A percentile compares a stretch with the other conserved stretches of the same genome.
Evolutionary conservation across 75 land plant genomes (phyloP).

Genomic region (Picea glauca): DNA sequence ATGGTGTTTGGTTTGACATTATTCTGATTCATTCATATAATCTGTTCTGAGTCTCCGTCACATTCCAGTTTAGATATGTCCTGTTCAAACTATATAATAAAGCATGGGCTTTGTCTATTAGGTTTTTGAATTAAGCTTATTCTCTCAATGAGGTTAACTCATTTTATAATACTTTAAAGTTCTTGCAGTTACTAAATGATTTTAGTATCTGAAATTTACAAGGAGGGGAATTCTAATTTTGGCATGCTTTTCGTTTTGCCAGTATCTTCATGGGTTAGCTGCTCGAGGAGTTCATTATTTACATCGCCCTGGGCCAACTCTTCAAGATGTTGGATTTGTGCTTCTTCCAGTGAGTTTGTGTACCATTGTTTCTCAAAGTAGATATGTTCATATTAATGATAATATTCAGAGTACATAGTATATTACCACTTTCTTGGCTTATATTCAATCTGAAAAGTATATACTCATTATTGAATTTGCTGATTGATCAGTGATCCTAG

Average conservation of each 20-base stretch:
- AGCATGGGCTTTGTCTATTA: not conserved
- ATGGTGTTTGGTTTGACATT: too few relatives aligned
- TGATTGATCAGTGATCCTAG: not conserved
- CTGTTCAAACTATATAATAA: not conserved
- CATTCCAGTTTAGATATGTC: too few relatives aligned
- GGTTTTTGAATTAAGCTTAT: not conserved
- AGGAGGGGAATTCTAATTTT: not conserved
- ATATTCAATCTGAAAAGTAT: not conserved
- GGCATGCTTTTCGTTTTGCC: slow-evolving; percentile 6
- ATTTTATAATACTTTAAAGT: not conserved
- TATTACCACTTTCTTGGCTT: not conserved
- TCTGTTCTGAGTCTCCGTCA: too few relatives aligned
- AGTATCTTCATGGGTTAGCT: slow-evolving; percentile 96
- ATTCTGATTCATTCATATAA: too few relatives aligned
- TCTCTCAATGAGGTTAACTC: not conserved
- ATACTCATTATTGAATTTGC: not conserved
- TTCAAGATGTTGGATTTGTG: slow-evolving; percentile 85
- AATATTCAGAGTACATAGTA: not conserved
- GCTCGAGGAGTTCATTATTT: slow-evolving; percentile 92
- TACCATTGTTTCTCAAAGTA: not conserved
- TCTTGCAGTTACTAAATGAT: not conserved
- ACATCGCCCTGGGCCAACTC: slow-evolving; percentile 87
- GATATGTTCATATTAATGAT: not conserved
- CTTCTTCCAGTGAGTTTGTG: slow-evolving; percentile 70
- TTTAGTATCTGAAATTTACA: not conserved